Evolutionary conservation across 441 rosid species (phyloP), one percentile per base, ranked within the genome.

Genomic region (Biscutella laevigata): DNA sequence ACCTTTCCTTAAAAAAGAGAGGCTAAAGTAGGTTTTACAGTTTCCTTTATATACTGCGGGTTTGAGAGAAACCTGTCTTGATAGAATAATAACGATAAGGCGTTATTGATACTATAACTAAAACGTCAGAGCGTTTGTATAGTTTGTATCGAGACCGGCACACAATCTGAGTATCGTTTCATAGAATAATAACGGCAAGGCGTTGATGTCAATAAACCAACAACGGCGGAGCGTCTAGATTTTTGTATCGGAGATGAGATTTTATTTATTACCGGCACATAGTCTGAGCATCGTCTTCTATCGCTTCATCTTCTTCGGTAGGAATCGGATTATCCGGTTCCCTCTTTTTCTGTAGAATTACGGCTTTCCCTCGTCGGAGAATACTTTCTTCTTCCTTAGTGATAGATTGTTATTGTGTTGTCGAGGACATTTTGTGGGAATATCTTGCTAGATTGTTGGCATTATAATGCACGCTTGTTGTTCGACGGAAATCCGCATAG

Each of bases 401-500:
- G 13, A 43, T 6, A 21, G 3, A 44, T 37, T 8, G 10, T 4
- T 15, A 25, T 47, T 36, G 21, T 9, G 6, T 36, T 21, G 1
- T 7, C 2, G 35, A 40, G 36, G 42, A 29, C 19, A 28, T 33
- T 47, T 14, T 9, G 24, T 41, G 30, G 17, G 4, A 11, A 34
- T 39, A 5, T 28, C 27, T 42, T 17, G 41, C 2, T 30, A 28
- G 48, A 36, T 22, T 55, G 21, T 1, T 3, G 2, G 13, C 12
- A 4, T 12, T 6, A 6, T 50, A 36, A 38, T 49, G 68, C 64
- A 61, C 32, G 36, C 39, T 2, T 26, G 64, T 29, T 50, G 64
- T 12, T 68, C 59, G 68, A 49, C 55, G 28, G 2, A 56, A 68
- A 42, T 26, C 56, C 56, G 33, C 63, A 17, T 7, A 27, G 43